Evolutionary conservation across 2,329 filamentous ascomycete species (phyloP), one percentile per base, ranked within the genome.

Genomic region (Mollisiaceae sp.): DNA sequence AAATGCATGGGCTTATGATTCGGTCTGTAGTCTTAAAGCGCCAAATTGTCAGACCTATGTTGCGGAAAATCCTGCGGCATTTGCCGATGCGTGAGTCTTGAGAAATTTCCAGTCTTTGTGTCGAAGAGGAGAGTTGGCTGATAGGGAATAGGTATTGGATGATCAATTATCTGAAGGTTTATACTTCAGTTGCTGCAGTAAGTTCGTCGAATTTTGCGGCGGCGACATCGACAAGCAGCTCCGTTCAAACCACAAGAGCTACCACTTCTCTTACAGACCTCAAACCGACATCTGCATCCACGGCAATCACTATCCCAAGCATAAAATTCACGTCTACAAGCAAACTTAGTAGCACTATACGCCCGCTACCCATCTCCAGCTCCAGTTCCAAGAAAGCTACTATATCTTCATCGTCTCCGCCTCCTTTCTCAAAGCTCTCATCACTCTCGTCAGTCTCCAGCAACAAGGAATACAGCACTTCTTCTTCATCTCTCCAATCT

Each of bases 1-100:
- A 20, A 36, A n/a, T 55, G 64, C 59, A 0, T 65, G 62, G 61
- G 38, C 6, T 35, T 15, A 14, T 32, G 62, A 67, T 62, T 11
- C 39, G 3, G 54, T 50, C 11, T 94, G 91, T 77, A 79, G 82
- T 0, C 79, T 83, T 47, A 82, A 86, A 70, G 90, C 86, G 0
- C 67, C 78, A 36, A 88, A 86, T 0, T 97, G 93, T 81, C 75
- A 87, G 32, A 85, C 87, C 27, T 96, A 86, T 75, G 93, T 97
- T 20, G 82, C 83, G 64, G 80, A 84, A 71, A 91, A 94, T 77
- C 91, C 92, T 0, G 74, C 77, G 9, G 90, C 83, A 14, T 96
- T 95, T 77, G 74, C 78, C 22, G 84, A 94, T 32, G 86, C 91
- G 65, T 67, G 39, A 62, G 62, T 64, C 32, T 45, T 18, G 27